phyloP scores from a whole-genome alignment of 2,329 filamentous ascomycete species.

The Eutypella sp. region DNA sequence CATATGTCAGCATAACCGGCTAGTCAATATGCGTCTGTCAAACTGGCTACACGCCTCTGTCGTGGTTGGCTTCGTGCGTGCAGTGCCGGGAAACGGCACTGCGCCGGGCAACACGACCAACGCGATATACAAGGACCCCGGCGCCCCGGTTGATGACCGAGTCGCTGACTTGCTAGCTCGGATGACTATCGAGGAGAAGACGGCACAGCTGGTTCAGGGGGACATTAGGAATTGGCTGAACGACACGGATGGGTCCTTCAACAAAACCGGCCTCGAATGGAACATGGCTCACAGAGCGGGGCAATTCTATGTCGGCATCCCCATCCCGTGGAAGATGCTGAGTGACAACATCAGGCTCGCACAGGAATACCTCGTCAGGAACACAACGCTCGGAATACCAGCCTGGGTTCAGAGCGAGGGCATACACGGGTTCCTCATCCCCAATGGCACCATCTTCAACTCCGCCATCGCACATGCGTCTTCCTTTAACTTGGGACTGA shows the following conservation, averaged over 20 bases:
- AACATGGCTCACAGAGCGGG: conserved; percentile 64
- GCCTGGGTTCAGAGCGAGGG: conserved; percentile 70
- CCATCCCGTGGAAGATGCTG: conserved; percentile 59
- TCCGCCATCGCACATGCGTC: conserved; percentile 69
- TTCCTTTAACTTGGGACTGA: conserved; percentile 61
- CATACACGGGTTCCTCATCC: conserved; percentile 66
- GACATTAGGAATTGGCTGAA: conserved; percentile 73
- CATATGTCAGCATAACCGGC: neutral
- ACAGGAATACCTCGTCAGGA: conserved; percentile 64
- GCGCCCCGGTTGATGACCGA: conserved; percentile 57
- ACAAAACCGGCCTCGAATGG: conserved; percentile 59
- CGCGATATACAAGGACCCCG: conserved; percentile 59
- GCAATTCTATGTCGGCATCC: conserved; percentile 67
- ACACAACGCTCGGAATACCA: conserved; percentile 65
- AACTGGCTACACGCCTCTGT: conserved; percentile 10
- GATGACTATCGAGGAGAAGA: conserved; percentile 73
- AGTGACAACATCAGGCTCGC: conserved; percentile 57
- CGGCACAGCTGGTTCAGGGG: conserved; percentile 62
- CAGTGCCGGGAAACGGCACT: conserved; percentile 10
- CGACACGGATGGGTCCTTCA: conserved; percentile 60
- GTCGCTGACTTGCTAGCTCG: conserved; percentile 63
- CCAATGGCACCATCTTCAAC: conserved; percentile 75
- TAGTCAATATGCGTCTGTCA: conserved; percentile 16
- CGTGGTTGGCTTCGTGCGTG: conserved; percentile 12
- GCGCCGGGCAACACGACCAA: conserved; percentile 5